Evolutionary conservation across 495 filamentous ascomycete genomes (phyloP), one percentile per base, ranked within the genome.

Genomic region (Daldinia bambusicola): DNA sequence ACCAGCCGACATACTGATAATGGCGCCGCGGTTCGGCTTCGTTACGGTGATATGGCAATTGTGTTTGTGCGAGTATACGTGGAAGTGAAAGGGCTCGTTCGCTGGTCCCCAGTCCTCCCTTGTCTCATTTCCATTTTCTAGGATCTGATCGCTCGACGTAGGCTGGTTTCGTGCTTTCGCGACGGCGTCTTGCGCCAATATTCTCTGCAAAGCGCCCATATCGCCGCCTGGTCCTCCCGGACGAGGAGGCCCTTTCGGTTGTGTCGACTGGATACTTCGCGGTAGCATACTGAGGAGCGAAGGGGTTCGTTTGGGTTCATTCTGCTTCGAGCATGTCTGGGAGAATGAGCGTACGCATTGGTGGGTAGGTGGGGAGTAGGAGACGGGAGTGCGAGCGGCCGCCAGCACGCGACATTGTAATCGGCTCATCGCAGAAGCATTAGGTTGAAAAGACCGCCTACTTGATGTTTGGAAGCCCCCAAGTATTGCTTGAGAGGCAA

Each of bases 11-110:
- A 95, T 77, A 8, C 90, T 91, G 70, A 99, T 80, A 31, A 97
- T 79, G 2, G 91, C 84, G 64, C 90, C 85, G 12, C 92, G 89
- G 63, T 94, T 90, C 14, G 94, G 94, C 71, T 87, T 87, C 40
- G 92, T 92, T 69, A 97, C 84, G 6, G 95, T 96, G 77, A 99
- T 86, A 76, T 98, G 92, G 12, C 91, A 92, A 83, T 99, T 99
- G 86, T 97, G 95, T 83, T 91, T 95, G 68, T 89, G 88, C 38
- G 89, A 77, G 79, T 89, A 96, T 77, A 99, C 84, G 83, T 98
- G 93, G 63, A 99, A 87, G 73, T 95, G 92, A 82, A 95, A 90
- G 8, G 91, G 87, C 60, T 86, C 83, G 22, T 58, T 14, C 8
- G 56, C 16, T 13, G 77, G 72, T 31, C 71, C 75, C 55, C 66